Conservation (phyloP, 768 basidiomycete genomes). For the Daedaleopsis sinensis region DNA sequence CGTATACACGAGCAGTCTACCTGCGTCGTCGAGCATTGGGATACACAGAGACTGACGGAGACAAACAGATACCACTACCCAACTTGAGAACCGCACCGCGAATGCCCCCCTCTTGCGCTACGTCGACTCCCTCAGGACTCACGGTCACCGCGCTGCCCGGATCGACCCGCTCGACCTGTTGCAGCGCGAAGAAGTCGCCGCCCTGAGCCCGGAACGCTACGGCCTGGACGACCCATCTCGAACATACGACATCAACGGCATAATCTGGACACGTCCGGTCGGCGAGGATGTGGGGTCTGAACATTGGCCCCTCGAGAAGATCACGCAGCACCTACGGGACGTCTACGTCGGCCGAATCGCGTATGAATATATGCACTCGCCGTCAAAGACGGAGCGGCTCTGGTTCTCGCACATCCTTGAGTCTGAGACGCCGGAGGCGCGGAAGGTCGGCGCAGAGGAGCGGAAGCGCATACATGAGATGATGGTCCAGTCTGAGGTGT, state of each 20-base stretch:
- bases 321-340: conserved; percentile 66
- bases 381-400: conserved; percentile 79
- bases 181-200: conserved; percentile 78
- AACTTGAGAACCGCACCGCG: conserved; percentile 64
- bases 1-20: no score
- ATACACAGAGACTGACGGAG: neutral
- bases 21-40: no score
- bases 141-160: conserved; percentile 82
- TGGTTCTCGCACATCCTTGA: conserved; percentile 92
- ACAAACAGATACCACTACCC: conserved; percentile 58
- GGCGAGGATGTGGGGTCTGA: conserved; percentile 40
- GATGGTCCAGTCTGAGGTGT: conserved; percentile 74
- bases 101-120: conserved; percentile 87
- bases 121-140: conserved; percentile 84
- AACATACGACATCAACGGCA: conserved; percentile 76
- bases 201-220: conserved; percentile 77
- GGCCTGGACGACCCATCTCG: conserved; percentile 58
- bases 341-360: conserved; percentile 87
- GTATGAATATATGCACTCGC: conserved; percentile 92
- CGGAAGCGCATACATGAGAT: conserved; percentile 68
- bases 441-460: conserved; percentile 30
- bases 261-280: conserved; percentile 68
- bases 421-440: conserved; percentile 40
- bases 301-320: conserved; percentile 71
- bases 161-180: conserved; percentile 91